phyloP scores from a whole-genome alignment of 768 basidiomycete genomes.

The Gyrodon lividus region DNA sequence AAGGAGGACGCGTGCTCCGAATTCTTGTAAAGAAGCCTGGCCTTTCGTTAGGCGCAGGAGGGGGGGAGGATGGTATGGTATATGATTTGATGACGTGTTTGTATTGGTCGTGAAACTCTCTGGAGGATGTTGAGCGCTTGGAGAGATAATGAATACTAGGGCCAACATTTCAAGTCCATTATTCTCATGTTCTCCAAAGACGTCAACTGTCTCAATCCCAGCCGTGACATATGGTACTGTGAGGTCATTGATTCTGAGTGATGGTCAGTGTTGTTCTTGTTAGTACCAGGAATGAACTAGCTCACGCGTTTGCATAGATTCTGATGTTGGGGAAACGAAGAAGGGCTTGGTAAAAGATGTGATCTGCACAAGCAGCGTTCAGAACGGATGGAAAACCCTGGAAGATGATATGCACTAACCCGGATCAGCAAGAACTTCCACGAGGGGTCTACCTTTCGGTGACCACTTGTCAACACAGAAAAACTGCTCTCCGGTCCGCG shows the following conservation, averaged over 20 bases:
- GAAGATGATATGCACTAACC: slow-evolving; percentile 36
- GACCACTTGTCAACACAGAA: slow-evolving; percentile 75
- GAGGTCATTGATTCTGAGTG: slow-evolving; percentile 59
- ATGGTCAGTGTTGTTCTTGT: neutral
- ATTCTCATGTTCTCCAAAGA: slow-evolving; percentile 53
- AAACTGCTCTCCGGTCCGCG: slow-evolving; percentile 79
- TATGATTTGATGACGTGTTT: slow-evolving; percentile 56
- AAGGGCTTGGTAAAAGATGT: slow-evolving; percentile 75
- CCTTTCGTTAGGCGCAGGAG: slow-evolving; percentile 43
- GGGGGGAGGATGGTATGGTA: slow-evolving; percentile 42
- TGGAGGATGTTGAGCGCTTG: slow-evolving; percentile 25
- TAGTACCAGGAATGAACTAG: neutral
- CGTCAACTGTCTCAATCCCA: slow-evolving; percentile 66
- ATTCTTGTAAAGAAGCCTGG: slow-evolving; percentile 44
- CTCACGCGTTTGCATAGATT: slow-evolving; percentile 81
- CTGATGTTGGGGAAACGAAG: slow-evolving; percentile 62
- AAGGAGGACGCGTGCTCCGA: slow-evolving; percentile 39
- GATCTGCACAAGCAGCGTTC: slow-evolving; percentile 41
- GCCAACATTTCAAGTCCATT: slow-evolving; percentile 65
- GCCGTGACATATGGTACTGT: slow-evolving; percentile 86
- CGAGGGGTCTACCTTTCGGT: slow-evolving; percentile 58
- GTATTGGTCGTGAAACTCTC: slow-evolving; percentile 58
- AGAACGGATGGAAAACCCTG: neutral
- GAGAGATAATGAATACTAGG: slow-evolving; percentile 2
- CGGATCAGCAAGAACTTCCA: slow-evolving; percentile 82